Percentiles rank a stretch among this genome's conserved stretches.
phyloP scores from a whole-genome alignment of 306 rosid genomes.

The Cucurbita argyrosperma region DNA sequence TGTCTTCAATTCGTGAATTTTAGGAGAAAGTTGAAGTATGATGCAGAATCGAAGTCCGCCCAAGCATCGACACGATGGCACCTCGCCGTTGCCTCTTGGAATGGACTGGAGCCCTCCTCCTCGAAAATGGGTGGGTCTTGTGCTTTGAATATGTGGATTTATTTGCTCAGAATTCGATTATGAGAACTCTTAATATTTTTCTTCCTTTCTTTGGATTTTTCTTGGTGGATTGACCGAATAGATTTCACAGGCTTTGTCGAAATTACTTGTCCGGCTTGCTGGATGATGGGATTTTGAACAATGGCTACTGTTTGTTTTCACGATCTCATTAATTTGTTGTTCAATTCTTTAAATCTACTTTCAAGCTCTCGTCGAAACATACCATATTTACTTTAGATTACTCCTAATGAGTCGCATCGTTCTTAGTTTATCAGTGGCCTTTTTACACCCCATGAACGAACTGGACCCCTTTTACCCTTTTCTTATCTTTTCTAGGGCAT shows the following conservation, averaged over 20 bases:
- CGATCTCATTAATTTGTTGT: neutral
- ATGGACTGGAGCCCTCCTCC: slow-evolving; percentile 96
- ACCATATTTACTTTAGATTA: neutral
- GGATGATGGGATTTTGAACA: neutral
- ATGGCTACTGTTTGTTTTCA: neutral
- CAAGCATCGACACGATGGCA: slow-evolving; percentile 64
- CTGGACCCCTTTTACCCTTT: neutral
- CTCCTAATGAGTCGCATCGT: neutral
- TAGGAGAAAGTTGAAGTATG: neutral
- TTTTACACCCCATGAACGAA: neutral
- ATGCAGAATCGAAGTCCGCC: slow-evolving; percentile 28
- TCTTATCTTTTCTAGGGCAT: neutral
- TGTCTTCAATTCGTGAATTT: neutral
- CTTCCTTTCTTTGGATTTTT: neutral
- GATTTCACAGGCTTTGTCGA: neutral
- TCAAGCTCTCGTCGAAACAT: neutral
- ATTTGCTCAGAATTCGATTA: neutral
- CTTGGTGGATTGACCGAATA: neutral
- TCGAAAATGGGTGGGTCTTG: slow-evolving; percentile 39
- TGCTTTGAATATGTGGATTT: neutral
- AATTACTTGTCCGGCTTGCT: neutral
- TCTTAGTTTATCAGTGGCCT: neutral
- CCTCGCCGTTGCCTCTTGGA: slow-evolving; percentile 83
- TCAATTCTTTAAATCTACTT: neutral
- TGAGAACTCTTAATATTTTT: neutral